Evolutionary conservation across 345 rosid species (phyloP).

Genomic region (Eucalyptus cladocalyx): DNA sequence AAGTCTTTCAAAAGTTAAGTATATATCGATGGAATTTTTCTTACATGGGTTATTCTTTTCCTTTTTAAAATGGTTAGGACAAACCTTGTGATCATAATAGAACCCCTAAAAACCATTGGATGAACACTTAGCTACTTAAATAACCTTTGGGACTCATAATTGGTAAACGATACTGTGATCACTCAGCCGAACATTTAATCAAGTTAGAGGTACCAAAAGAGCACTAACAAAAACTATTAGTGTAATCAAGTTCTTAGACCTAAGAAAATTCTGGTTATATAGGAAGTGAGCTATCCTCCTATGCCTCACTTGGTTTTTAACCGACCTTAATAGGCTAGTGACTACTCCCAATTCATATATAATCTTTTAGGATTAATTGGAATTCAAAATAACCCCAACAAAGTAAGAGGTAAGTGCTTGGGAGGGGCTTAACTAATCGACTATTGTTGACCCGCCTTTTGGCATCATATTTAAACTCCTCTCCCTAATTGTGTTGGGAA

Average conservation of each 20-base stretch:
- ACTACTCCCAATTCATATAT: not conserved
- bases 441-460: accelerated
- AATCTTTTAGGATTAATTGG: not conserved
- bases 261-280: too few relatives aligned
- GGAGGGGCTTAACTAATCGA: not conserved
- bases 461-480: not conserved
- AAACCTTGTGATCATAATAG: not conserved
- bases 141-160: not conserved
- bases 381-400: not conserved
- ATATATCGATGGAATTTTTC: too few relatives aligned
- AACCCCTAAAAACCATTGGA: not conserved
- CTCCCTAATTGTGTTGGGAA: not conserved
- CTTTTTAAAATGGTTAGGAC: not conserved
- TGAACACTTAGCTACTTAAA: not conserved
- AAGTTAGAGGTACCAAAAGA: not conserved
- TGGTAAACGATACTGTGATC: too few relatives aligned
- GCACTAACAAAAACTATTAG: too few relatives aligned
- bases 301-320: too few relatives aligned
- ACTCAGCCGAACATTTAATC: not conserved
- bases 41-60: not conserved
- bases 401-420: not conserved
- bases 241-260: too few relatives aligned
- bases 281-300: too few relatives aligned
- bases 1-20: not conserved
- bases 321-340: too few relatives aligned